Percentiles rank a stretch among this genome's conserved stretches.
Conservation (phyloP, 176 grass and related monocot genomes). For the Tillandsia leiboldiana region DNA sequence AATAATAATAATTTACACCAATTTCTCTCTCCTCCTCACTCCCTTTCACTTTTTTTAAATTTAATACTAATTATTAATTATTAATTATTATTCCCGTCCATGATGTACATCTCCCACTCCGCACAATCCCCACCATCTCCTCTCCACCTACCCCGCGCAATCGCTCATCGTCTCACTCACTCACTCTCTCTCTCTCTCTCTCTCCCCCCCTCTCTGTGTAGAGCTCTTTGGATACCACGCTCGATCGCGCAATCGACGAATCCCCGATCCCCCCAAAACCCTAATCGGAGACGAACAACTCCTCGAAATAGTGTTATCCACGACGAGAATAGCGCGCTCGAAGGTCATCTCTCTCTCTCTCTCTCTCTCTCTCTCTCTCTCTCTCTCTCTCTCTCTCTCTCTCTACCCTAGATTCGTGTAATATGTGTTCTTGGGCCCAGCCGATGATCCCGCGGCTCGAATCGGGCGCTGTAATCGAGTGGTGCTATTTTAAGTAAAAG, state of each 20-base stretch:
- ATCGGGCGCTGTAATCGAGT: slow-evolving; percentile 1
- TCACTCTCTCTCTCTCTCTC: not conserved
- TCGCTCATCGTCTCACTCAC: not conserved
- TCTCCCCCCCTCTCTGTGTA: not conserved
- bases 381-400: not conserved
- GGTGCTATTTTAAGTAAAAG: not conserved
- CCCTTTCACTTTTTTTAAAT: too few species aligned
- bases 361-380: too few species aligned
- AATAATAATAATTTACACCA: too few species aligned
- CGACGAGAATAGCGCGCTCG: not conserved
- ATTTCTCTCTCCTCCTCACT: too few species aligned
- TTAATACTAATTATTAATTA: too few species aligned
- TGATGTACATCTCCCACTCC: too few species aligned
- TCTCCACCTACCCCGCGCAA: not conserved
- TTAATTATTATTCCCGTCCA: too few species aligned
- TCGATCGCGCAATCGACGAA: not conserved
- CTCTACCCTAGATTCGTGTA: not conserved
- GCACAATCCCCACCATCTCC: not conserved
- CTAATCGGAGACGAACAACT: not conserved
- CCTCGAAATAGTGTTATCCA: not conserved
- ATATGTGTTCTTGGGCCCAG: not conserved
- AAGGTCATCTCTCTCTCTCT: not conserved
- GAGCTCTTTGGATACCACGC: not conserved
- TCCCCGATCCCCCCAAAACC: too few species aligned
- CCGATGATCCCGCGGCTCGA: slow-evolving; percentile 1